A percentile compares a stretch with the other conserved stretches of the same genome.
phyloP scores from a whole-genome alignment of 768 basidiomycete genomes.

The Boletus pseudo-olivaceus region DNA sequence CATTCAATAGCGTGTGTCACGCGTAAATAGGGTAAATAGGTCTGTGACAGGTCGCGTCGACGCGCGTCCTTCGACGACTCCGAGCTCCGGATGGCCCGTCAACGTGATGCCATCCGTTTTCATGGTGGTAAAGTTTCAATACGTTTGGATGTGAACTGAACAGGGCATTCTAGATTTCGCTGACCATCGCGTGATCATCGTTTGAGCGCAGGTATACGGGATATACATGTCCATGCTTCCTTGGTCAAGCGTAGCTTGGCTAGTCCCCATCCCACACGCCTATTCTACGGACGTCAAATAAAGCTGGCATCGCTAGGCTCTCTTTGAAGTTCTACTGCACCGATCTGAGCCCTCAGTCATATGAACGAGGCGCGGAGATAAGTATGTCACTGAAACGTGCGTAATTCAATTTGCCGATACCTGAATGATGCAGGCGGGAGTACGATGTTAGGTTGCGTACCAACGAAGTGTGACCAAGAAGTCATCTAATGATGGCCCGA shows the following conservation, averaged over 20 bases:
- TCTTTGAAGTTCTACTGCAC: neutral
- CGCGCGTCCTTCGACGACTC: no score
- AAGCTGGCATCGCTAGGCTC: neutral
- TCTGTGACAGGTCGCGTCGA: slow-evolving; percentile 30
- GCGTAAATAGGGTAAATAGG: slow-evolving; percentile 28
- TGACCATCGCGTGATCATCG: neutral
- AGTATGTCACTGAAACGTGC: neutral
- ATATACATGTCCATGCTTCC: neutral
- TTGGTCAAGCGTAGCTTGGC: neutral
- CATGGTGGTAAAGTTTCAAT: neutral
- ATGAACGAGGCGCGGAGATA: neutral
- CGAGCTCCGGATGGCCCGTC: no score
- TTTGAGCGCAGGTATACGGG: neutral
- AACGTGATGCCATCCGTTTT: neutral
- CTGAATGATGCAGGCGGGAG: neutral
- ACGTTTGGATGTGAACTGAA: neutral
- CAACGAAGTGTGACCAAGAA: neutral
- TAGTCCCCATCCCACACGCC: neutral
- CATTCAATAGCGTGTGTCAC: slow-evolving; percentile 18
- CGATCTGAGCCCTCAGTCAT: neutral
- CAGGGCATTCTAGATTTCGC: neutral
- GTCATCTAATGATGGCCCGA: neutral
- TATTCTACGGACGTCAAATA: neutral
- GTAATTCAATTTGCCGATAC: neutral
- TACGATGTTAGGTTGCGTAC: neutral